Conservation (phyloP, 1,284 basidiomycete genomes). For the Marasmius oreades region DNA sequence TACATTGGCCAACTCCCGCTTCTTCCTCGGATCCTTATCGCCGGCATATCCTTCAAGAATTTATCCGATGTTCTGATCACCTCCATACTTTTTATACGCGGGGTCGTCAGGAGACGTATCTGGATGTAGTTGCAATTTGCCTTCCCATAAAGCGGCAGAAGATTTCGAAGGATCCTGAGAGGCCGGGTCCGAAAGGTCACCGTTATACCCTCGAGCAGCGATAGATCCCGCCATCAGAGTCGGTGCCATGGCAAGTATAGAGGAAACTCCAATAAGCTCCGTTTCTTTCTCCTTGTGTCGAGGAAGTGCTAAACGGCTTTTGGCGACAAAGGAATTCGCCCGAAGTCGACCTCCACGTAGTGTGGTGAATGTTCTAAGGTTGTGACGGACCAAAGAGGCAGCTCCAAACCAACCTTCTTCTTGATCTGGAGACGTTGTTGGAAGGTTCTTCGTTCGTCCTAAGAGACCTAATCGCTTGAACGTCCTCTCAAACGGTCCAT, state of each 20-base stretch:
- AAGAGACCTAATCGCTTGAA: constrained; percentile 69
- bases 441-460: constrained; percentile 67
- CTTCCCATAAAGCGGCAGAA: constrained; percentile 76
- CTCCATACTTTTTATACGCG: constrained; percentile 34
- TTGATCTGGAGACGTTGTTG: constrained; percentile 56
- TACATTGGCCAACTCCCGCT: too few relatives aligned
- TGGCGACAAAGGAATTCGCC: constrained; percentile 78
- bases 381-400: constrained; percentile 79
- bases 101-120: constrained; percentile 57
- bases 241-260: constrained; percentile 85
- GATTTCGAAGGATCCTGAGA: constrained; percentile 74
- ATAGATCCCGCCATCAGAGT: constrained; percentile 83
- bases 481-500: constrained; percentile 71
- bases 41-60: too few relatives aligned
- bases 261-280: constrained; percentile 44
- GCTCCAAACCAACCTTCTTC: constrained; percentile 73
- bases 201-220: constrained; percentile 66
- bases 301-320: constrained; percentile 62
- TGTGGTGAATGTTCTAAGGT: constrained; percentile 76
- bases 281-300: constrained; percentile 35
- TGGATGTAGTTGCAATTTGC: constrained; percentile 83
- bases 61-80: constrained; percentile 14
- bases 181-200: constrained; percentile 72
- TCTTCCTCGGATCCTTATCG: too few relatives aligned
- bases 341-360: constrained; percentile 85